A percentile compares a stretch with the other conserved stretches of the same genome.
Evolutionary conservation across 495 filamentous ascomycete species (phyloP).

Genomic region (Aspergillus incahuasiensis): DNA sequence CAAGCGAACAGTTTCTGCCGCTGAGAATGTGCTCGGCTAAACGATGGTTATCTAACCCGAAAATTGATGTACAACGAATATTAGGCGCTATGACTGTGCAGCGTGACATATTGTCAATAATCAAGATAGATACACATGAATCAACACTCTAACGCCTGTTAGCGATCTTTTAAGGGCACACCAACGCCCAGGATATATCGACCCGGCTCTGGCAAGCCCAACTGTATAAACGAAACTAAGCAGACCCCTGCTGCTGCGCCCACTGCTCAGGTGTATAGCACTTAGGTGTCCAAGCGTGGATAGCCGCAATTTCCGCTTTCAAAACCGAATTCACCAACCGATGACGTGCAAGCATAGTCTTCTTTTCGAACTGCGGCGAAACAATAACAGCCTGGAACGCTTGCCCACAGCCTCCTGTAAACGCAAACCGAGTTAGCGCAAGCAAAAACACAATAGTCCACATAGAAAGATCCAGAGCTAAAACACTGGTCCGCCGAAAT

Average conservation of each 20-base stretch:
- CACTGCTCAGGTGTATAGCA: slow-evolving; percentile 95
- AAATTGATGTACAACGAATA: neutral
- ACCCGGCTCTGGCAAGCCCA: neutral
- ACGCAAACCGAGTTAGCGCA: neutral
- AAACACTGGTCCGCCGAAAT: neutral
- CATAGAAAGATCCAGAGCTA: neutral
- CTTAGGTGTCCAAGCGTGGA: slow-evolving; percentile 98
- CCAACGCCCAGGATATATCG: slow-evolving; percentile 16
- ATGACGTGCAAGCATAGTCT: slow-evolving; percentile 82
- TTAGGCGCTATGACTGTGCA: slow-evolving; percentile 2
- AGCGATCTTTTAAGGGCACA: slow-evolving; percentile 13
- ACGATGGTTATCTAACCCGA: neutral
- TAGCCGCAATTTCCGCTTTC: slow-evolving; percentile 88
- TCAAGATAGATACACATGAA: slow-evolving; percentile 16
- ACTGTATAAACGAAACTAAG: slow-evolving; percentile 1
- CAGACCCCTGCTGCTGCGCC: slow-evolving; percentile 50
- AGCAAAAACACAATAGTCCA: no score
- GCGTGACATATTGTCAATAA: slow-evolving; percentile 6
- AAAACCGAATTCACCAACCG: slow-evolving; percentile 82
- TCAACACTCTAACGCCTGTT: slow-evolving; percentile 16
- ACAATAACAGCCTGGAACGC: slow-evolving; percentile 91
- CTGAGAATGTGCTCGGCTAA: slow-evolving; percentile 67
- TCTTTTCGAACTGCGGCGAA: slow-evolving; percentile 79
- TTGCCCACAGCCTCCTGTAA: slow-evolving; percentile 85
- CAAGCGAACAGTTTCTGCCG: slow-evolving; percentile 53